Conservation (phyloP, 768 basidiomycete genomes). For the Butyriboletus loyo region DNA sequence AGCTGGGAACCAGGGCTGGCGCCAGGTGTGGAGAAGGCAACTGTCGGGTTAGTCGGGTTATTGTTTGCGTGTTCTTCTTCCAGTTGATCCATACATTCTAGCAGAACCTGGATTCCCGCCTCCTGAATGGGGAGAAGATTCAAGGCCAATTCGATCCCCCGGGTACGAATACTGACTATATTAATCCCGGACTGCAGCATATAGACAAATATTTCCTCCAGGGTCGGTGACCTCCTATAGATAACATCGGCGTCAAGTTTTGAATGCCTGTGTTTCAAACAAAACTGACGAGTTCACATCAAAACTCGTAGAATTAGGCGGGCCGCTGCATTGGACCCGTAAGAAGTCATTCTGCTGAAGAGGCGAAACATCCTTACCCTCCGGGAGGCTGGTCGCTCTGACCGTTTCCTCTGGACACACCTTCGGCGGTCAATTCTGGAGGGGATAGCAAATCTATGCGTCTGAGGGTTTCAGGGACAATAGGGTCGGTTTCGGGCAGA, state of each 20-base stretch:
- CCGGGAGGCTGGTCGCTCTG: accelerated
- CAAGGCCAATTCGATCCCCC: not conserved
- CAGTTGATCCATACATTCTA: not conserved
- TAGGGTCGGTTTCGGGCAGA: not conserved
- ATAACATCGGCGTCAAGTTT: not conserved
- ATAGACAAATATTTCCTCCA: not conserved
- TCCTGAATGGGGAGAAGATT: not conserved
- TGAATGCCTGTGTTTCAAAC: not conserved
- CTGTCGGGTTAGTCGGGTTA: not conserved
- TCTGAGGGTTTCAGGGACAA: too few relatives aligned
- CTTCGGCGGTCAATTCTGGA: not conserved
- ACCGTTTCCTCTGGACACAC: not conserved
- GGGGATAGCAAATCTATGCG: too few relatives aligned
- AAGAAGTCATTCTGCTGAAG: not conserved
- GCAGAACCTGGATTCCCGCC: not conserved
- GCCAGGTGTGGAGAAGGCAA: not conserved
- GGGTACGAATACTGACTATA: not conserved
- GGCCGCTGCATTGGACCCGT: not conserved
- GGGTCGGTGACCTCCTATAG: not conserved
- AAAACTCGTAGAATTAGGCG: not conserved
- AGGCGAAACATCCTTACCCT: not conserved
- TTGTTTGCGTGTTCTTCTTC: not conserved
- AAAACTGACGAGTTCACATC: conserved; percentile 6
- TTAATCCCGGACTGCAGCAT: not conserved
- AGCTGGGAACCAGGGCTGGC: not conserved